A percentile compares a stretch with the other conserved stretches of the same genome.
Evolutionary conservation across 2,329 filamentous ascomycete genomes (phyloP).

Genomic region (Tolypocladium endophyticum): DNA sequence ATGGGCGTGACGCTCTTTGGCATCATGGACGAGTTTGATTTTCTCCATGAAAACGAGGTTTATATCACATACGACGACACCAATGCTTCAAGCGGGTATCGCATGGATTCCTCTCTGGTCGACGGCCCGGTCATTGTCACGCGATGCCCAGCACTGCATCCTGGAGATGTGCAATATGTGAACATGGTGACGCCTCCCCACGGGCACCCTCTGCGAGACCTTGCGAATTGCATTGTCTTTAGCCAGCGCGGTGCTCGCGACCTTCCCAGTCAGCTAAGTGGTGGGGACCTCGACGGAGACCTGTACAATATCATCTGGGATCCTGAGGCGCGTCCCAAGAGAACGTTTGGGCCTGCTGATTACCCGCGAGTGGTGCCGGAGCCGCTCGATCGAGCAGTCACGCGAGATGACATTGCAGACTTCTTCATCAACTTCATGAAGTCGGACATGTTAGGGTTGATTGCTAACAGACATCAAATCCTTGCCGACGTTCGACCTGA

Average conservation of each 20-base stretch:
- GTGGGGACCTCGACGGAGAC: slow-evolving; percentile 79
- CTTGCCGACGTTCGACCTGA: slow-evolving; percentile 44
- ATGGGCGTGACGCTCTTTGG: slow-evolving; percentile 70
- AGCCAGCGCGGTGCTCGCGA: slow-evolving; percentile 61
- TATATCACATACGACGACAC: slow-evolving; percentile 48
- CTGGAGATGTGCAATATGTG: slow-evolving; percentile 66
- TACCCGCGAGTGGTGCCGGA: slow-evolving; percentile 50
- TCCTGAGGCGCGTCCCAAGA: slow-evolving; percentile 28
- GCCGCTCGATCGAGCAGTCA: slow-evolving; percentile 51
- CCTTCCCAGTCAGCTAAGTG: slow-evolving; percentile 66
- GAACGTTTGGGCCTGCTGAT: slow-evolving; percentile 49
- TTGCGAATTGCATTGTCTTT: slow-evolving; percentile 71
- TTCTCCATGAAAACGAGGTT: slow-evolving; percentile 55
- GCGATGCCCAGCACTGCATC: slow-evolving; percentile 70
- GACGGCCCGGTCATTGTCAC: slow-evolving; percentile 51
- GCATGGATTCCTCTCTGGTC: slow-evolving; percentile 17
- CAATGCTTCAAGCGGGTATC: slow-evolving; percentile 9
- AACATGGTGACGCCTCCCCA: slow-evolving; percentile 48
- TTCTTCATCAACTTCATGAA: slow-evolving; percentile 76
- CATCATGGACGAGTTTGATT: slow-evolving; percentile 71
- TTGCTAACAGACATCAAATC: slow-evolving; percentile 54
- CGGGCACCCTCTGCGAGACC: slow-evolving; percentile 46
- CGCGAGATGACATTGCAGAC: slow-evolving; percentile 56
- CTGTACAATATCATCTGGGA: slow-evolving; percentile 75
- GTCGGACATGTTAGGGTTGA: slow-evolving; percentile 53